Evolutionary conservation across 1,284 basidiomycete genomes (phyloP).

Genomic region (Fistulina hepatica): DNA sequence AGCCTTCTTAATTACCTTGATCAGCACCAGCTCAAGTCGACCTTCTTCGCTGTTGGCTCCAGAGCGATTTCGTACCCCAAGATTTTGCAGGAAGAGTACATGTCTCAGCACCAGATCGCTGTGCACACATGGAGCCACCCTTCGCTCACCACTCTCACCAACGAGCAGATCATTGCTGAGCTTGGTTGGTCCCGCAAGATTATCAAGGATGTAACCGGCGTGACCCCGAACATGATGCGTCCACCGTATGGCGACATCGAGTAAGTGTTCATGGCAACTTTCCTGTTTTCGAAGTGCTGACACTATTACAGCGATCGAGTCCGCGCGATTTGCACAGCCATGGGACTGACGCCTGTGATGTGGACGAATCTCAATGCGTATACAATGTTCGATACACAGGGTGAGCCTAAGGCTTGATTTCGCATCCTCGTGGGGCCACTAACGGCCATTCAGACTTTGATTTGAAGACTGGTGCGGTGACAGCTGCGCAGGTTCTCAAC

Average conservation of each 20-base stretch:
- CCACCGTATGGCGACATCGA: conserved; percentile 64
- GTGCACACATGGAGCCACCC: conserved; percentile 65
- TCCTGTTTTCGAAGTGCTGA: conserved; percentile 10
- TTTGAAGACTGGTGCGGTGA: conserved; percentile 54
- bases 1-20: conserved; percentile 60
- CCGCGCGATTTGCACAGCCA: conserved; percentile 61
- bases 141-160: conserved; percentile 63
- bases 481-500: conserved; percentile 43
- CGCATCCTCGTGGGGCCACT: conserved; percentile 3
- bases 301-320: conserved; percentile 56
- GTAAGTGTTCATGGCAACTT: conserved; percentile 19
- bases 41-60: conserved; percentile 83
- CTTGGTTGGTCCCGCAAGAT: conserved; percentile 56
- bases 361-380: conserved; percentile 53
- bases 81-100: conserved; percentile 55
- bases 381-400: conserved; percentile 55
- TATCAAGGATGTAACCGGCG: conserved; percentile 69
- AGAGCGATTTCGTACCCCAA: conserved; percentile 38
- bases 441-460: conserved; percentile 50
- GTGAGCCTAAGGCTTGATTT: conserved; percentile 25
- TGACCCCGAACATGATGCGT: conserved; percentile 56
- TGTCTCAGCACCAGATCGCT: conserved; percentile 58
- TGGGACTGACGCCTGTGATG: conserved; percentile 57
- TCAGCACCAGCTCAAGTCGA: conserved; percentile 59
- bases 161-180: conserved; percentile 81